Percentiles rank a stretch among this genome's conserved stretches.
Evolutionary conservation across 2,329 filamentous ascomycete species (phyloP).

Genomic region (Raffaelea ambrosiae): DNA sequence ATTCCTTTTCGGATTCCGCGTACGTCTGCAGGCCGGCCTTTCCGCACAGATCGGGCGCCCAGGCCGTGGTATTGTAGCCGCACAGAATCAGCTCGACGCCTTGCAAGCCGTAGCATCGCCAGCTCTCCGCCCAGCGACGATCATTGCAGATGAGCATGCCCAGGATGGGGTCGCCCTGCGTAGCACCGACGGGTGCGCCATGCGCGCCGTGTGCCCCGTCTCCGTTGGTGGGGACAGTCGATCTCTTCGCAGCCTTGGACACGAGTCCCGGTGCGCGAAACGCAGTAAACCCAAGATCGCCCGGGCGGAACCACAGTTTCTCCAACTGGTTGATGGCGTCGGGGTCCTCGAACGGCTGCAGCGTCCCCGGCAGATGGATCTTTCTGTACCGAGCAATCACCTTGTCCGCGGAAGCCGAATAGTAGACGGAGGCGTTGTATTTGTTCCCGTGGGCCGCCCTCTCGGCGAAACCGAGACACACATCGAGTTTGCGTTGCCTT

Average conservation of each 20-base stretch:
- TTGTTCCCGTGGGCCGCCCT: too few relatives aligned
- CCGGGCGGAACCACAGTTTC: slow-evolving; percentile 44
- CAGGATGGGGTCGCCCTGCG: slow-evolving; percentile 39
- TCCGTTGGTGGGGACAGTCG: too few relatives aligned
- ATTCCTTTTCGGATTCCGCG: slow-evolving; percentile 32
- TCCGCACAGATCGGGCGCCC: slow-evolving; percentile 29
- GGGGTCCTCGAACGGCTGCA: too few relatives aligned
- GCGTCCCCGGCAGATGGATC: slow-evolving; percentile 42
- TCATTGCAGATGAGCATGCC: slow-evolving; percentile 46
- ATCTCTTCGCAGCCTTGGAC: too few relatives aligned
- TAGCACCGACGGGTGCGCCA: background rate
- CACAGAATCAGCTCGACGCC: slow-evolving; percentile 30
- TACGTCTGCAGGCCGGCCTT: slow-evolving; percentile 17
- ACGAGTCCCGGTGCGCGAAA: slow-evolving; percentile 44
- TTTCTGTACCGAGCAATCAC: slow-evolving; percentile 46
- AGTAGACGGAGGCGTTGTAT: slow-evolving; percentile 45
- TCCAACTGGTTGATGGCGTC: too few relatives aligned
- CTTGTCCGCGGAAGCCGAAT: slow-evolving; percentile 29
- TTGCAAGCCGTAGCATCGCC: slow-evolving; percentile 39
- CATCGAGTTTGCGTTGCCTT: too few relatives aligned
- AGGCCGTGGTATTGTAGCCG: slow-evolving; percentile 39
- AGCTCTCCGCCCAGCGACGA: slow-evolving; percentile 40
- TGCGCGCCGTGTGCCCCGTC: too few relatives aligned
- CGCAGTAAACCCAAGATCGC: slow-evolving; percentile 41
- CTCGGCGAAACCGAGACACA: too few relatives aligned